Conservation (phyloP, 441 rosid species). For the Dalechampia spathulata region DNA sequence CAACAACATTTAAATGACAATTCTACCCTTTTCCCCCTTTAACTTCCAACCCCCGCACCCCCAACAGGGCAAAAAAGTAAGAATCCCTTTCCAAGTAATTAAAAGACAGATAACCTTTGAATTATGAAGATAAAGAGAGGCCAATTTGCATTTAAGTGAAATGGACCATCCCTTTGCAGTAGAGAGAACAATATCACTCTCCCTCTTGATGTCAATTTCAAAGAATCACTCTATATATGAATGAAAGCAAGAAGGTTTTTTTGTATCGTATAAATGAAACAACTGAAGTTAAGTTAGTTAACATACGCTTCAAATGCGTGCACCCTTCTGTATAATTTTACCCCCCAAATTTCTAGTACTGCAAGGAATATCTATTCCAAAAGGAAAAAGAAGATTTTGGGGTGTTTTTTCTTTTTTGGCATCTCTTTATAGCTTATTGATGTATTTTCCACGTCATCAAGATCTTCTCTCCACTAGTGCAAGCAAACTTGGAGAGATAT, state of each 20-base stretch:
- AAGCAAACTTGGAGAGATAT: conserved; percentile 3
- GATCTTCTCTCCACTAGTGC: conserved; percentile 2
- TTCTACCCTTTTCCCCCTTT: conserved; percentile 9
- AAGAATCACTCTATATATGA: conserved; percentile 11
- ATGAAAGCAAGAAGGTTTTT: not conserved
- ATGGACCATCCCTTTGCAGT: conserved; percentile 9
- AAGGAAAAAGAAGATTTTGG: not conserved
- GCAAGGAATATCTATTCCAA: not conserved
- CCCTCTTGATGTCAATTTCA: conserved; percentile 38
- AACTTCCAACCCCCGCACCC: not conserved
- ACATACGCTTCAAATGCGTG: conserved; percentile 23
- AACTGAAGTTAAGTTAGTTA: conserved; percentile 4
- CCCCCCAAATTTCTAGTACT: not conserved
- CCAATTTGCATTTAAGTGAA: conserved; percentile 11
- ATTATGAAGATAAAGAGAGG: conserved; percentile 19
- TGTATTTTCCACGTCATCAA: not conserved
- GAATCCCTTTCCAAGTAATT: not conserved
- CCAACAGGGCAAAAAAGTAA: too few relatives aligned
- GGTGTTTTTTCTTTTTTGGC: too few relatives aligned
- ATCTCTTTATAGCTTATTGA: not conserved
- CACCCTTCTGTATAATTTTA: conserved; percentile 5
- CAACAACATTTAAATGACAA: conserved; percentile 9
- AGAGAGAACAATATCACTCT: conserved; percentile 12
- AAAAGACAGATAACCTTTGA: not conserved
- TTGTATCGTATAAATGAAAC: conserved; percentile 14